A percentile compares a stretch with the other conserved stretches of the same genome.
Evolutionary conservation across 768 basidiomycete species (phyloP).

Genomic region (Gloeostereum incarnatum): DNA sequence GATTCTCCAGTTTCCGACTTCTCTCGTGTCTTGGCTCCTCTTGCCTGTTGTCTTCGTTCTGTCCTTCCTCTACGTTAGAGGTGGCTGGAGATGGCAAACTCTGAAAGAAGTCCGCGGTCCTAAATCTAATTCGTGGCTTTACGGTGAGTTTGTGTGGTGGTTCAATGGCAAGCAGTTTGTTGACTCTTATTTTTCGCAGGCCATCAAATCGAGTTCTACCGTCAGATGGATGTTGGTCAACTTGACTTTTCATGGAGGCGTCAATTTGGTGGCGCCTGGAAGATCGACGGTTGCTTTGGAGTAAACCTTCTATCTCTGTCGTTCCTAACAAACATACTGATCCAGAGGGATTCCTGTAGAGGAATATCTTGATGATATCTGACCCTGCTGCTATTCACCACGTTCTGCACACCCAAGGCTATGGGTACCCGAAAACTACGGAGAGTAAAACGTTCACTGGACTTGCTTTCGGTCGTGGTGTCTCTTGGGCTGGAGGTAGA

Average conservation of each 20-base stretch:
- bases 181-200: too few species aligned
- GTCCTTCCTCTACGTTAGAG: too few species aligned
- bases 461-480: constrained; percentile 8
- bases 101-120: not conserved
- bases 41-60: not conserved
- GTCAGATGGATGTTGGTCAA: constrained; percentile 17
- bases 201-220: constrained; percentile 10
- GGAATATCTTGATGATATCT: constrained; percentile 17
- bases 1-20: too few species aligned
- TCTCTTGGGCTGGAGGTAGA: not conserved
- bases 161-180: too few species aligned
- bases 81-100: not conserved
- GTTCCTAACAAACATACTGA: not conserved
- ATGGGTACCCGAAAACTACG: constrained; percentile 14
- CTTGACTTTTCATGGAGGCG: constrained; percentile 14
- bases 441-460: constrained; percentile 12
- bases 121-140: not conserved
- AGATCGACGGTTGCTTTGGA: constrained; percentile 8
- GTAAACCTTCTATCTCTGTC: constrained; percentile 1
- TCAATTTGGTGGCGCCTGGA: constrained; percentile 16
- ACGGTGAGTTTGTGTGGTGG: too few species aligned
- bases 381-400: constrained; percentile 19
- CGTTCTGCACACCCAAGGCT: constrained; percentile 16
- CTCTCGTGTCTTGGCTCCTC: too few species aligned
- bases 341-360: constrained; percentile 2